Conservation (phyloP, 2,329 filamentous ascomycete genomes). For the Pyrenochaeta sp. region DNA sequence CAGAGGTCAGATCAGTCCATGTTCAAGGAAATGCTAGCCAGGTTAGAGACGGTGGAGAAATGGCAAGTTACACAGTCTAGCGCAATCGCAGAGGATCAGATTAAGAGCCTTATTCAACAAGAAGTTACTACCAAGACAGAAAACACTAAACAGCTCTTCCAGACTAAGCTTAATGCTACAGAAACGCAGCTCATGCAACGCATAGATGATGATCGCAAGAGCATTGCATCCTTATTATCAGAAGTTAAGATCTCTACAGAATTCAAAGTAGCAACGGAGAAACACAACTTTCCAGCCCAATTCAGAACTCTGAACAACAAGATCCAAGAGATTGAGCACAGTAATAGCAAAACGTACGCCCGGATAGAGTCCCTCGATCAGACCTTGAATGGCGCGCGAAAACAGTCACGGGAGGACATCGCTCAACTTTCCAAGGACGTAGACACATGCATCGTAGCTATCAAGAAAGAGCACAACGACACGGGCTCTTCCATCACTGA, state of each 20-base stretch:
- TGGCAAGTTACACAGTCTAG: conserved; percentile 5
- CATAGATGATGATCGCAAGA: background rate
- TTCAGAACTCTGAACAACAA: conserved; percentile 2
- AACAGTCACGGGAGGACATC: too few relatives aligned
- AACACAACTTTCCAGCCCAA: background rate
- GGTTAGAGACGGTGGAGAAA: too few relatives aligned
- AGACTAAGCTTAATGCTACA: background rate
- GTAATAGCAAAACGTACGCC: background rate
- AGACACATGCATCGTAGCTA: background rate
- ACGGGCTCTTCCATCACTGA: too few relatives aligned
- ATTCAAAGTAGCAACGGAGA: background rate
- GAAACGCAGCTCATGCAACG: background rate
- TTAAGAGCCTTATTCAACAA: background rate
- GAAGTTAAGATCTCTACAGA: background rate
- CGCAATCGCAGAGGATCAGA: too few relatives aligned
- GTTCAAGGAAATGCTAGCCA: too few relatives aligned
- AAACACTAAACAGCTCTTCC: background rate
- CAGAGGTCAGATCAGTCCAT: too few relatives aligned
- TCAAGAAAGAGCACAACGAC: background rate
- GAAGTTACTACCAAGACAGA: background rate
- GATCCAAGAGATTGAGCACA: background rate
- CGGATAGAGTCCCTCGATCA: background rate
- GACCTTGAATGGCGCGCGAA: too few relatives aligned
- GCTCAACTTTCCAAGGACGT: too few relatives aligned
- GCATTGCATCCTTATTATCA: background rate